Evolutionary conservation across 139 green algal genomes (phyloP).

Genomic region (Picochlorum sp.): DNA sequence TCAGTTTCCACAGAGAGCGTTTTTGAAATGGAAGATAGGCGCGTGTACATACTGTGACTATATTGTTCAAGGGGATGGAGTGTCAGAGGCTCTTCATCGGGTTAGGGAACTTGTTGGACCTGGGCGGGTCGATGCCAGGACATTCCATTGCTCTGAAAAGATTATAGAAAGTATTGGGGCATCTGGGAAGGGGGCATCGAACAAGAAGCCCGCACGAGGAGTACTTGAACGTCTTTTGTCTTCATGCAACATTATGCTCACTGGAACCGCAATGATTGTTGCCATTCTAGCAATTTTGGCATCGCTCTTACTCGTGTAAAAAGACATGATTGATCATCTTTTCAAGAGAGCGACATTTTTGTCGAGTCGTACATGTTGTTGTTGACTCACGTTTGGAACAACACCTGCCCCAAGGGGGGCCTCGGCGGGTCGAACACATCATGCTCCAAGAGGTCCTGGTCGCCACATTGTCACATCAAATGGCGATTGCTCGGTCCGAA

Average conservation of each 20-base stretch:
- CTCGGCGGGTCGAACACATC: too few species aligned
- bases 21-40: constrained; percentile 10
- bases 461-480: too few species aligned
- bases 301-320: neutral
- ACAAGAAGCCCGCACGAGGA: neutral
- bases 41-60: constrained; percentile 10
- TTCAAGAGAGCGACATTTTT: too few species aligned
- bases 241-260: neutral
- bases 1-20: constrained; percentile 7
- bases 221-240: neutral
- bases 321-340: too few species aligned
- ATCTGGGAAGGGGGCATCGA: neutral
- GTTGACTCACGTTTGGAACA: too few species aligned
- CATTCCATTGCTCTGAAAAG: constrained; percentile 10
- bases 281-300: neutral
- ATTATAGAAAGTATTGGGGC: neutral
- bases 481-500: too few species aligned
- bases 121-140: neutral
- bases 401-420: too few species aligned
- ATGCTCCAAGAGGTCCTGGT: too few species aligned
- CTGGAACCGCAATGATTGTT: neutral
- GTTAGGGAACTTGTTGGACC: constrained; percentile 6
- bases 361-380: too few species aligned
- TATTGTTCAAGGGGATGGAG: constrained; percentile 6
- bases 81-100: neutral